A percentile compares a stretch with the other conserved stretches of the same genome.
Conservation (phyloP, 495 filamentous ascomycete species). For the Daldinia grandis region DNA sequence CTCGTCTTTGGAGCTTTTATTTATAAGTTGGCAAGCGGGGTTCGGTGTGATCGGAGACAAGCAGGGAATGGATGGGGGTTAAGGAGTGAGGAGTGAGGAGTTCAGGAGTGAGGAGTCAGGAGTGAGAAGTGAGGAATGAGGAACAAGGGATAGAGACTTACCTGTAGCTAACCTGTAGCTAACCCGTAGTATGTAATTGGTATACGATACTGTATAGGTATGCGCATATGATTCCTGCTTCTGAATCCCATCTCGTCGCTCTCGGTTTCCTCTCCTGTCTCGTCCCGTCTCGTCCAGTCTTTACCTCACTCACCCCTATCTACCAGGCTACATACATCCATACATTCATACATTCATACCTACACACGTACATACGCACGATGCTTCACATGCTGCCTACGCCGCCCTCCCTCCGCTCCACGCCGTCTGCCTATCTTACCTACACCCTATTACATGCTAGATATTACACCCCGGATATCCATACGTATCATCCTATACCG, state of each 20-base stretch:
- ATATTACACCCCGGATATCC: slow-evolving; percentile 1
- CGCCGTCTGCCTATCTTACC: too few relatives aligned
- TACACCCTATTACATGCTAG: neutral
- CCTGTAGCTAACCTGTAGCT: too few relatives aligned
- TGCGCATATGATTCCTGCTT: neutral
- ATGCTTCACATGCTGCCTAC: too few relatives aligned
- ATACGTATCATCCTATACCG: slow-evolving; percentile 6
- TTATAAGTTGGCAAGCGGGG: slow-evolving; percentile 30
- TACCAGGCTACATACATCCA: slow-evolving; percentile 24
- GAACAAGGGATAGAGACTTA: too few relatives aligned
- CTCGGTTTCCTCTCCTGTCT: slow-evolving; percentile 10
- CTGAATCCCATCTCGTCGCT: slow-evolving; percentile 13
- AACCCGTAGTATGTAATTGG: too few relatives aligned
- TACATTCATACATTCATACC: neutral
- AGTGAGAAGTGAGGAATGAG: too few relatives aligned
- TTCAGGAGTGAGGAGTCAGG: too few relatives aligned
- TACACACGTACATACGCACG: neutral
- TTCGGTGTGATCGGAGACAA: slow-evolving; percentile 29
- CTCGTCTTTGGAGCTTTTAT: slow-evolving; percentile 18
- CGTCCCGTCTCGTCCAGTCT: slow-evolving; percentile 28
- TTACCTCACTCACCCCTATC: slow-evolving; percentile 12
- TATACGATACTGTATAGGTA: too few relatives aligned
- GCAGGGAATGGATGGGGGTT: neutral
- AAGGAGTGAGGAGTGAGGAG: neutral
- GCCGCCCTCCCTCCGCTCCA: too few relatives aligned